Evolutionary conservation across 2,329 filamentous ascomycete genomes (phyloP), one percentile per base, ranked within the genome.

Genomic region (Sarocladiaceae sp.): DNA sequence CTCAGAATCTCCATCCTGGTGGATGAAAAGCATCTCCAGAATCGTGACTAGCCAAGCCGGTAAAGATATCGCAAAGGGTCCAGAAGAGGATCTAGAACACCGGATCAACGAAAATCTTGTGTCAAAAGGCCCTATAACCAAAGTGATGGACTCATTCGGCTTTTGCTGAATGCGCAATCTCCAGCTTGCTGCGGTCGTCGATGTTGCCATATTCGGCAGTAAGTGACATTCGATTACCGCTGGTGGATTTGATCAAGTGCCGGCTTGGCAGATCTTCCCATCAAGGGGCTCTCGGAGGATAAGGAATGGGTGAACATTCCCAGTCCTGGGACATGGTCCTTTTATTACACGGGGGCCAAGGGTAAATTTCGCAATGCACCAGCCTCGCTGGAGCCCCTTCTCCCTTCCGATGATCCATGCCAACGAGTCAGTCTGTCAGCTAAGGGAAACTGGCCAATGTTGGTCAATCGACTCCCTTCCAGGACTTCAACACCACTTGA

Each of bases 361-460:
- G 40, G 40, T 8, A 44, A 44, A 44, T 44, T 44, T 26, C 22
- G 22, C 25, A 44, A 15, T 44, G 23, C 23, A 44, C 40, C 40
- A 44, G 40, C 40, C 40, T 44, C 40, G 40, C 22, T n/a, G 13
- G 18, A 23, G 28, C 22, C n/a, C 6, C 13, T 11, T 44, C 40
- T 44, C 40, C 40, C 40, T 44, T 44, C 40, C 20, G 40, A 28
- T 28, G 40, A 44, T 44, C 40, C 40, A 44, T 44, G 28, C 40
- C 40, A 44, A n/a, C 40, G 40, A 44, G 40, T 44, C 23, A 44
- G 40, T 23, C 17, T 5, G n/a, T 28, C 40, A 6, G 10, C n/a
- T n/a, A 5, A n/a, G 40, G 40, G 5, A 44, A 28, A 12, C 12
- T 3, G 26, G 15, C 22, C 22, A n/a, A 26, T 26, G 8, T n/a